Conservation (phyloP, 495 filamentous ascomycete species). For the Podospora anserina region DNA sequence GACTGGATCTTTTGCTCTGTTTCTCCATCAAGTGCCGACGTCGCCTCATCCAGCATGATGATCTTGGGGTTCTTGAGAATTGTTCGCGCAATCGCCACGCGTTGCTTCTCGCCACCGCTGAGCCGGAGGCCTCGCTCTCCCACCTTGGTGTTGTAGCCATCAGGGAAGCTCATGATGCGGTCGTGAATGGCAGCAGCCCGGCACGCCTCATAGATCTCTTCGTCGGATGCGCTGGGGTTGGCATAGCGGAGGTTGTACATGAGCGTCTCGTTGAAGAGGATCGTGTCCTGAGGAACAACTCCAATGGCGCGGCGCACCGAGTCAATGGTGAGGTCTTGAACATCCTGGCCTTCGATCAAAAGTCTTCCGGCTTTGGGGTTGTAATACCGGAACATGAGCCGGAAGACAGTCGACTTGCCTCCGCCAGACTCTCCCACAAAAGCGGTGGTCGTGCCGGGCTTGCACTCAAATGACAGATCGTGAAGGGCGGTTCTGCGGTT, state of each 20-base stretch:
- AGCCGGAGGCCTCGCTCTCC: slow-evolving; percentile 91
- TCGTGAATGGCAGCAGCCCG: slow-evolving; percentile 92
- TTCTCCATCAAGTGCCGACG: slow-evolving; percentile 89
- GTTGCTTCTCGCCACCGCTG: slow-evolving; percentile 94
- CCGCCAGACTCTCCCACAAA: slow-evolving; percentile 95
- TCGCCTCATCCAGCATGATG: slow-evolving; percentile 95
- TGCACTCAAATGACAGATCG: slow-evolving; percentile 74
- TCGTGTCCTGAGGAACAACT: slow-evolving; percentile 94
- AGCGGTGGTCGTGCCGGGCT: slow-evolving; percentile 88
- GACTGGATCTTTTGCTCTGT: slow-evolving; percentile 95
- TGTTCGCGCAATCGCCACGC: slow-evolving; percentile 92
- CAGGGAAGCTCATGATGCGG: slow-evolving; percentile 89
- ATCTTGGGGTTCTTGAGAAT: slow-evolving; percentile 95
- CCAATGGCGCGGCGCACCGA: slow-evolving; percentile 87
- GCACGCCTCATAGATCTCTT: slow-evolving; percentile 86
- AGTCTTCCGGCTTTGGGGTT: slow-evolving; percentile 75
- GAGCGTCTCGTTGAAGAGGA: slow-evolving; percentile 92
- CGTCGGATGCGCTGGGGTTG: slow-evolving; percentile 78
- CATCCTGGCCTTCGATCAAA: slow-evolving; percentile 76
- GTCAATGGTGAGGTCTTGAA: slow-evolving; percentile 84
- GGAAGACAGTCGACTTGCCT: slow-evolving; percentile 96
- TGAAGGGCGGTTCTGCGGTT: slow-evolving; percentile 79
- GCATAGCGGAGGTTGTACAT: slow-evolving; percentile 98
- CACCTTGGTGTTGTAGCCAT: slow-evolving; percentile 87
- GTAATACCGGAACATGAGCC: slow-evolving; percentile 93